Evolutionary conservation across 2,329 filamentous ascomycete species (phyloP).

Genomic region (Didymellaceae sp.): DNA sequence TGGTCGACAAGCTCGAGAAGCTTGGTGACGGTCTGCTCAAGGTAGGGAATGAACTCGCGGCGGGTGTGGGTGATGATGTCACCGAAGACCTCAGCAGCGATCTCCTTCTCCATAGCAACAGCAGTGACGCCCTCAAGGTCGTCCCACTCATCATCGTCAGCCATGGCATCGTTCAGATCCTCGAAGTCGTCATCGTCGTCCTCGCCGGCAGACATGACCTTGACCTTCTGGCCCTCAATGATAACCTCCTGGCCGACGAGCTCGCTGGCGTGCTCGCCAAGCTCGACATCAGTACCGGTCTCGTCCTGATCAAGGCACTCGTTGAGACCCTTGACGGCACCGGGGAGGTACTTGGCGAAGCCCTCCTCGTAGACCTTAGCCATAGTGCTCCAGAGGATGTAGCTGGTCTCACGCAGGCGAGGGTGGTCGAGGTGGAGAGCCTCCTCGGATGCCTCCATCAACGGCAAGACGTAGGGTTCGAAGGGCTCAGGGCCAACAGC

Average conservation of each 20-base stretch:
- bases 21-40: conserved; percentile 85
- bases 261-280: conserved; percentile 76
- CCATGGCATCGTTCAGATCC: conserved; percentile 63
- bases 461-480: conserved; percentile 85
- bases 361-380: conserved; percentile 91
- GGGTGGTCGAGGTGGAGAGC: conserved; percentile 87
- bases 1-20: conserved; percentile 84
- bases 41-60: conserved; percentile 79
- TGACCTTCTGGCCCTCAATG: conserved; percentile 83
- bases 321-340: conserved; percentile 80
- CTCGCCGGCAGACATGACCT: conserved; percentile 69
- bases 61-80: conserved; percentile 90
- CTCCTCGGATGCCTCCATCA: conserved; percentile 93
- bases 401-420: conserved; percentile 91
- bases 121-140: conserved; percentile 85
- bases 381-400: conserved; percentile 94
- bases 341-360: conserved; percentile 78
- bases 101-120: conserved; percentile 94
- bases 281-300: conserved; percentile 75
- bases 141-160: conserved; percentile 83
- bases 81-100: conserved; percentile 91
- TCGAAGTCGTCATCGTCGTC: conserved; percentile 67
- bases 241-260: conserved; percentile 78
- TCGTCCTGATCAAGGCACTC: conserved; percentile 90
- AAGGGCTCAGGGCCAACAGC: conserved; percentile 87